phyloP scores from a whole-genome alignment of 2,329 filamentous ascomycete species.

The Fusarium chuoi region DNA sequence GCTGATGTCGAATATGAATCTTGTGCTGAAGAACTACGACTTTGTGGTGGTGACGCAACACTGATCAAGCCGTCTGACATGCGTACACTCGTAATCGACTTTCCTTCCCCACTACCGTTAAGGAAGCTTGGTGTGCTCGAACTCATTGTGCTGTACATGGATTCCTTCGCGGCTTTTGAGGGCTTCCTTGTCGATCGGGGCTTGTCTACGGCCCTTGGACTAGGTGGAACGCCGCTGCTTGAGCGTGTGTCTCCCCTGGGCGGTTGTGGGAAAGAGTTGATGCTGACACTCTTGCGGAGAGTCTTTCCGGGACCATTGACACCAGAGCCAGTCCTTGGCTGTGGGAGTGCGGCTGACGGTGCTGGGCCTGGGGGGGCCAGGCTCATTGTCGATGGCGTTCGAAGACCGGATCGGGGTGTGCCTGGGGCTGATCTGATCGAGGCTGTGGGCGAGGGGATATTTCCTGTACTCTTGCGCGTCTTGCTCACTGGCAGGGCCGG shows the following conservation, averaged over 20 bases:
- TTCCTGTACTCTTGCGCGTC: constrained; percentile 73
- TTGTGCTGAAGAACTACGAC: constrained; percentile 90
- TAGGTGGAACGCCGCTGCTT: constrained; percentile 69
- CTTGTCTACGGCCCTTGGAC: constrained; percentile 66
- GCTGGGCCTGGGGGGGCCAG: constrained; percentile 64
- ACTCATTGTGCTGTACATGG: constrained; percentile 60
- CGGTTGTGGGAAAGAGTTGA: constrained; percentile 92
- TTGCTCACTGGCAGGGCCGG: constrained; percentile 80
- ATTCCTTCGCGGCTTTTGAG: constrained; percentile 65
- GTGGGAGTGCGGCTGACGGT: constrained; percentile 64
- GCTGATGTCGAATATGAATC: constrained; percentile 92
- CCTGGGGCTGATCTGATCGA: constrained; percentile 55
- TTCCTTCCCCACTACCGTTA: constrained; percentile 81
- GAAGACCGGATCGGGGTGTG: constrained; percentile 67
- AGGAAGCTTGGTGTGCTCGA: constrained; percentile 75
- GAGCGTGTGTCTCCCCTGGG: constrained; percentile 71
- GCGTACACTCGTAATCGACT: constrained; percentile 73
- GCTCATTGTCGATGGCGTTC: constrained; percentile 67
- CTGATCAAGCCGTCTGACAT: constrained; percentile 81
- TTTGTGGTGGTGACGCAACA: constrained; percentile 84
- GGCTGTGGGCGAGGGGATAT: constrained; percentile 51
- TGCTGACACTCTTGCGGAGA: constrained; percentile 88
- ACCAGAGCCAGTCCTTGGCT: constrained; percentile 64
- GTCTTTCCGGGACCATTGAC: constrained; percentile 72
- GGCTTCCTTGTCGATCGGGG: constrained; percentile 60